Conservation (phyloP, 2,329 filamentous ascomycete genomes). For the Bipolaris zeicola region DNA sequence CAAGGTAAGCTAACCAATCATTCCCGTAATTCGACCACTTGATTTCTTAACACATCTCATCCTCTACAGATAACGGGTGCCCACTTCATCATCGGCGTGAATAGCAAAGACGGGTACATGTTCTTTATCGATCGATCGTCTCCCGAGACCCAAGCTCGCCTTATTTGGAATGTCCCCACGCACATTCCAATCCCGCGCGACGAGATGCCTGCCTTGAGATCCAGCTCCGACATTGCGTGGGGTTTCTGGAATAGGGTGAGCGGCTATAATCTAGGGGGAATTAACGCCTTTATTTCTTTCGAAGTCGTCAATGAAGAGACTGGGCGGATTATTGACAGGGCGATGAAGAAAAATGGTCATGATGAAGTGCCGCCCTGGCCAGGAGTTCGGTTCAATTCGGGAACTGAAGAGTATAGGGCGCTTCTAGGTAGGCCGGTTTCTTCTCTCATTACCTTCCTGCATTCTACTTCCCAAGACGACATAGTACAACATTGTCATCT, state of each 20-base stretch:
- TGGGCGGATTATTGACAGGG: background rate
- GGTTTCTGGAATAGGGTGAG: slow-evolving; percentile 4
- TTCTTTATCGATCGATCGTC: slow-evolving; percentile 1
- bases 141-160: background rate
- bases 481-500: background rate
- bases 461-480: background rate
- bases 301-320: background rate
- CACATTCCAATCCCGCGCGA: background rate
- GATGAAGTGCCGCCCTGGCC: background rate
- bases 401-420: slow-evolving; percentile 1
- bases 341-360: background rate
- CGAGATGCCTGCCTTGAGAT: slow-evolving; percentile 1
- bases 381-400: background rate
- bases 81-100: background rate
- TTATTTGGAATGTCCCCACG: background rate
- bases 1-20: background rate
- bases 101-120: background rate
- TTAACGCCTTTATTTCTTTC: background rate
- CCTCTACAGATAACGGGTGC: background rate
- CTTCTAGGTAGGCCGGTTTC: background rate
- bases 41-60: background rate
- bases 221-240: slow-evolving; percentile 8
- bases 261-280: background rate
- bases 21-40: too few species aligned
- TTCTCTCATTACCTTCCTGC: background rate